These are phyloP conservation scores for Apodospora peruviana DNA, from an alignment of 495 filamentous ascomycete species.

Conservation along the genomic window DNA sequence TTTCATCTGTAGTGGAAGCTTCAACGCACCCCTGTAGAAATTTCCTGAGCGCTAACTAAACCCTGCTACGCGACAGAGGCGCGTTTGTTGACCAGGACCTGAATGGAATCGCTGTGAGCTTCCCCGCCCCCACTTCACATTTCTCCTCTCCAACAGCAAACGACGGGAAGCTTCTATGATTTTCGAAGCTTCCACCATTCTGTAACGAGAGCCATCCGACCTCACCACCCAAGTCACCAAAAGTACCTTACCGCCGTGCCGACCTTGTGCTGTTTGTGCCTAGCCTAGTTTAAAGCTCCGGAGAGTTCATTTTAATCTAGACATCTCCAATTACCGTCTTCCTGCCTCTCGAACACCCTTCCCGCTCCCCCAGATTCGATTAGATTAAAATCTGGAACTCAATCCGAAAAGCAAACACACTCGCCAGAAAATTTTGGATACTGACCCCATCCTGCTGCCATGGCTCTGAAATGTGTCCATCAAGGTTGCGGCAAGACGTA, in stretches of 20 bases:
- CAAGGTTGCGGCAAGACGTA: conserved; percentile 91
- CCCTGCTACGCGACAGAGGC: too few relatives aligned
- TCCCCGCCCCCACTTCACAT: conserved; percentile 14
- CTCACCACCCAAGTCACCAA: not conserved
- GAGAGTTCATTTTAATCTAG: too few relatives aligned
- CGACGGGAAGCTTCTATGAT: conserved; percentile 10
- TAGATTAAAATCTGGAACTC: not conserved
- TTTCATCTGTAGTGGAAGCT: too few relatives aligned
- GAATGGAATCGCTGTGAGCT: too few relatives aligned
- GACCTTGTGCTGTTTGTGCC: too few relatives aligned
- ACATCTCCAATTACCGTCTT: not conserved
- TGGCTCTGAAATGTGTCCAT: conserved; percentile 91
- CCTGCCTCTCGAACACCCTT: not conserved
- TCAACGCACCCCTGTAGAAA: too few relatives aligned
- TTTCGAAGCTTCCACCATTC: conserved; percentile 12
- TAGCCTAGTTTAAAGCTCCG: not conserved
- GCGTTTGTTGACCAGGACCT: too few relatives aligned
- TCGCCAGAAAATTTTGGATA: too few relatives aligned
- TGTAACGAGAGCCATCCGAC: not conserved
- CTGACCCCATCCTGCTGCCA: too few relatives aligned
- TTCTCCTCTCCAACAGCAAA: not conserved
- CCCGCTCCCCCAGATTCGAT: not conserved
- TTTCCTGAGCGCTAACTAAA: too few relatives aligned
- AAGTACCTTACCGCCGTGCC: not conserved
- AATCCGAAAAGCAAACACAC: too few relatives aligned